Percentiles rank a stretch among this genome's conserved stretches.
phyloP scores from a whole-genome alignment of 805 yeast genomes.

The Candida chilensis region DNA sequence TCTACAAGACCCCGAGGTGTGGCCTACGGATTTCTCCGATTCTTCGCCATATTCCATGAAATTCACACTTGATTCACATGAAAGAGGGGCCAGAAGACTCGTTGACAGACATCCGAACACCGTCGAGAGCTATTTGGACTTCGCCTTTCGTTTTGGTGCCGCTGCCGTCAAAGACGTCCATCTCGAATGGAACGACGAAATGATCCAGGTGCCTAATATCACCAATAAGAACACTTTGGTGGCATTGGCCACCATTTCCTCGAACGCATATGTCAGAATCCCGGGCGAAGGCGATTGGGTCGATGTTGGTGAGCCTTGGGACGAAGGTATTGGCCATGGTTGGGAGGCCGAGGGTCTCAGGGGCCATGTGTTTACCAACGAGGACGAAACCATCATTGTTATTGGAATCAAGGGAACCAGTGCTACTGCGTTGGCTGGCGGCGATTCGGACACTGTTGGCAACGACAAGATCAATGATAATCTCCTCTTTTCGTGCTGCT shows the following conservation, averaged over 20 bases:
- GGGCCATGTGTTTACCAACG: slow-evolving; percentile 80
- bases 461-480: slow-evolving; percentile 86
- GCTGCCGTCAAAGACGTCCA: slow-evolving; percentile 22
- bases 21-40: slow-evolving; percentile 1
- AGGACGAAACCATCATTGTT: slow-evolving; percentile 51
- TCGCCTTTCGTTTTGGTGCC: slow-evolving; percentile 36
- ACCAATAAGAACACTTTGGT: slow-evolving; percentile 67
- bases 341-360: slow-evolving; percentile 83
- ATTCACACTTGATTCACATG: slow-evolving; percentile 7
- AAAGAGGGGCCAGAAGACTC: slow-evolving; percentile 21
- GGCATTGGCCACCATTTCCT: slow-evolving; percentile 73
- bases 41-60: slow-evolving; percentile 10
- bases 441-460: slow-evolving; percentile 56
- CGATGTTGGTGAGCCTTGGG: slow-evolving; percentile 58
- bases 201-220: slow-evolving; percentile 60
- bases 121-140: slow-evolving; percentile 57
- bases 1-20: neutral
- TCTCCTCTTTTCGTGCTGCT: slow-evolving; percentile 86
- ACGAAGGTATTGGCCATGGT: slow-evolving; percentile 59
- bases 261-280: slow-evolving; percentile 79
- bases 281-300: slow-evolving; percentile 85
- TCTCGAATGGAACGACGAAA: slow-evolving; percentile 57
- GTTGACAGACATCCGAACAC: slow-evolving; percentile 45
- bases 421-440: slow-evolving; percentile 54
- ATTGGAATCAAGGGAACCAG: slow-evolving; percentile 88